A percentile compares a stretch with the other conserved stretches of the same genome.
Conservation (phyloP, 176 grass and related monocot genomes). For the Chloris gayana region DNA sequence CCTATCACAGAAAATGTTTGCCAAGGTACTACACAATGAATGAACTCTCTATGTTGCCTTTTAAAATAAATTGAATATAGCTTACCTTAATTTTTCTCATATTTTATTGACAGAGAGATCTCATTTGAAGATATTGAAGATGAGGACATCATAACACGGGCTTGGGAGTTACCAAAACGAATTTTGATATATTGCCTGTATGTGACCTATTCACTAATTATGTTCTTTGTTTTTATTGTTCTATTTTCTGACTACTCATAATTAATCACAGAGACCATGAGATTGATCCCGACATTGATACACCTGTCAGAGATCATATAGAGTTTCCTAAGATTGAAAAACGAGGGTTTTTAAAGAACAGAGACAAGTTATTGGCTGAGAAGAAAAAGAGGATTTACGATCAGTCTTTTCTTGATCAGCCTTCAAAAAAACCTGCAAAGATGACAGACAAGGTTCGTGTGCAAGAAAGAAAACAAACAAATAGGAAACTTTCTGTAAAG, state of each 20-base stretch:
- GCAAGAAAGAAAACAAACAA: constrained; percentile 31
- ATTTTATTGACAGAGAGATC: constrained; percentile 51
- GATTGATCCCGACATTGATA: constrained; percentile 57
- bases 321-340: constrained; percentile 52
- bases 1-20: constrained; percentile 93
- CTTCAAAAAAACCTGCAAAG: constrained; percentile 15
- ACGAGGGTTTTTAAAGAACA: constrained; percentile 34
- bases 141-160: constrained; percentile 47
- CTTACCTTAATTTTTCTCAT: constrained; percentile 24
- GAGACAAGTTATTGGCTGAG: constrained; percentile 17
- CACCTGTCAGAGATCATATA: constrained; percentile 71
- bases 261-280: constrained; percentile 69
- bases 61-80: neutral
- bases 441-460: neutral
- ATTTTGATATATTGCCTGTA: constrained; percentile 89
- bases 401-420: constrained; percentile 31
- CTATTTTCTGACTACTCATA: constrained; percentile 22
- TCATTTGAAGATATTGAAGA: constrained; percentile 55
- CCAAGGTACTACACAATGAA: constrained; percentile 59
- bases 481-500: constrained; percentile 20
- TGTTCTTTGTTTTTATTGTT: constrained; percentile 38
- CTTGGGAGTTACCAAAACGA: constrained; percentile 74
- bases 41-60: constrained; percentile 17
- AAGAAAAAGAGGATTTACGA: constrained; percentile 42
- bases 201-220: constrained; percentile 25